phyloP scores from a whole-genome alignment of 129 eudicot species.

The Heracleum sosnowskyi region DNA sequence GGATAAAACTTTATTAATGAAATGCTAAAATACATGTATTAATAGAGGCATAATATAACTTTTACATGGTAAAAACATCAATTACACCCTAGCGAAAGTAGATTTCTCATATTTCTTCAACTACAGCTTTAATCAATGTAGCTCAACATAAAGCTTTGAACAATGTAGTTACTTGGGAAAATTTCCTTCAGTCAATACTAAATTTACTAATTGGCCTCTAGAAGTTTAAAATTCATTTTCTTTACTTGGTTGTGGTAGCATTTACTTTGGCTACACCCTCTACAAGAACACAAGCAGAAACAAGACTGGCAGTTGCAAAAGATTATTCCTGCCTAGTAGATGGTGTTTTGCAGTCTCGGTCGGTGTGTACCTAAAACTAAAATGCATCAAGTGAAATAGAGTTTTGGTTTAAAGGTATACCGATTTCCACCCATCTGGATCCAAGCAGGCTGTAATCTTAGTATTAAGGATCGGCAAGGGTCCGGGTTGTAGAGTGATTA shows the following conservation, averaged over 20 bases:
- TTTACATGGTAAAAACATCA: not conserved
- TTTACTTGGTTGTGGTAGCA: not conserved
- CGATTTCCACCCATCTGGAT: constrained; percentile 96
- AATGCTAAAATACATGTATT: not conserved
- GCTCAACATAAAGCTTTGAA: not conserved
- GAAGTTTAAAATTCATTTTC: not conserved
- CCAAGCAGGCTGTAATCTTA: constrained; percentile 85
- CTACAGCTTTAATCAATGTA: not conserved
- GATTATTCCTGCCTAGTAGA: not conserved
- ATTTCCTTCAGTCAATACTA: not conserved
- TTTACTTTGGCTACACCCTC: not conserved
- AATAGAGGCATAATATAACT: not conserved
- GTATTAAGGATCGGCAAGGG: constrained; percentile 79
- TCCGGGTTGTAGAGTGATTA: constrained; percentile 65
- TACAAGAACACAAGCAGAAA: not conserved
- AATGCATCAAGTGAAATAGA: not conserved
- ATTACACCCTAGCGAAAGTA: not conserved
- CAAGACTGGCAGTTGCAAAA: not conserved
- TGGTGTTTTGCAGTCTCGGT: not conserved
- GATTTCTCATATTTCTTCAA: not conserved
- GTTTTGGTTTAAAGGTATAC: constrained; percentile 24
- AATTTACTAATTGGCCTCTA: not conserved
- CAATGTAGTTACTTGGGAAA: not conserved
- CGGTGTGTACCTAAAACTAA: not conserved
- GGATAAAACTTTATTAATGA: not conserved